Conservation (phyloP, 2,329 filamentous ascomycete species). For the Talaromyces marneffei region DNA sequence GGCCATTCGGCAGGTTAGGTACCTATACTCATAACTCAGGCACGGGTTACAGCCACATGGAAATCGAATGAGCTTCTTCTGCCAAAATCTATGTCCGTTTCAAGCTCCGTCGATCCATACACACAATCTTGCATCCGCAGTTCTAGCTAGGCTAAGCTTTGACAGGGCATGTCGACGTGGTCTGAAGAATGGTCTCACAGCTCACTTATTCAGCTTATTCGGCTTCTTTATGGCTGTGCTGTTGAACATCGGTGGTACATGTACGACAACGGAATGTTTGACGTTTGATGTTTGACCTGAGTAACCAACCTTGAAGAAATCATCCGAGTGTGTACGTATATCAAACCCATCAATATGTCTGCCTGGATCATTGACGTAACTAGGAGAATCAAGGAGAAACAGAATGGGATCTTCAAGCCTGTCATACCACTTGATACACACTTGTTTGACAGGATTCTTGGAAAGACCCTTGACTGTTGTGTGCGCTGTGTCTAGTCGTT, state of each 20-base stretch:
- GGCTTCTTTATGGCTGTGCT: not conserved
- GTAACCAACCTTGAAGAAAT: constrained; percentile 13
- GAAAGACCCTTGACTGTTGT: not conserved
- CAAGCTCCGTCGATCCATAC: not conserved
- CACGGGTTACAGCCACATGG: not conserved
- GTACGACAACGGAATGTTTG: not conserved
- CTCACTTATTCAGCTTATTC: not conserved
- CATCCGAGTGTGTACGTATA: not conserved
- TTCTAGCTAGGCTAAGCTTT: not conserved
- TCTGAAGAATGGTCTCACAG: not conserved
- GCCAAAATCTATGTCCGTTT: not conserved
- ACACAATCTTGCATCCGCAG: not conserved
- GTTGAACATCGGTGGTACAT: not conserved
- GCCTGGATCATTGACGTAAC: not conserved
- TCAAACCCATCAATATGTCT: not conserved
- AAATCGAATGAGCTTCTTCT: not conserved
- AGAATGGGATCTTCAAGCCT: not conserved
- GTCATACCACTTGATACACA: too few relatives aligned
- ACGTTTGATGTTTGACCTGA: not conserved
- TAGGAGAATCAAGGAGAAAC: not conserved
- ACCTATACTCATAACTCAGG: not conserved
- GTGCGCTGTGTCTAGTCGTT: not conserved
- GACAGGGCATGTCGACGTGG: not conserved
- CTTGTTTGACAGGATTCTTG: not conserved
- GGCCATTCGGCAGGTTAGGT: not conserved